Percentiles rank a stretch among this genome's conserved stretches.
Evolutionary conservation across 179 eudicot genomes (phyloP).

Genomic region (Drosera spatulata): DNA sequence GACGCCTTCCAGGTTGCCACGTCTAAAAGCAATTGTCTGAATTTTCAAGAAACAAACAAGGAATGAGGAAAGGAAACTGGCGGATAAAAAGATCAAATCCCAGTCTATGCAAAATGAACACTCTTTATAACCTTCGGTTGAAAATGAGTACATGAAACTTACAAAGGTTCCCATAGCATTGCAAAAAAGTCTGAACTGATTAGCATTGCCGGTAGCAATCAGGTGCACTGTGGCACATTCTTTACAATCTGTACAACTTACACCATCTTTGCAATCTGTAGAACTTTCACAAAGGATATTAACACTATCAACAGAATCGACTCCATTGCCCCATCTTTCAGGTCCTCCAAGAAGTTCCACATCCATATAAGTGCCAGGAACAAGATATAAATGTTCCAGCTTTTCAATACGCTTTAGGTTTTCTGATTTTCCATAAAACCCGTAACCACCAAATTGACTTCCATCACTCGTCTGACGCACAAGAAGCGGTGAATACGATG

Average conservation of each 20-base stretch:
- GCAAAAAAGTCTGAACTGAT: slow-evolving; percentile 56
- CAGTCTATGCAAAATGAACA: background rate
- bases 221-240: slow-evolving; percentile 32
- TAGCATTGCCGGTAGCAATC: slow-evolving; percentile 19
- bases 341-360: slow-evolving; percentile 83
- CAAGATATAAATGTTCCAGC: slow-evolving; percentile 50
- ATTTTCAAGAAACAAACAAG: slow-evolving; percentile 6
- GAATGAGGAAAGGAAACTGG: slow-evolving; percentile 2
- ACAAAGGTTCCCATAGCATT: slow-evolving; percentile 48
- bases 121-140: background rate
- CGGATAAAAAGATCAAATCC: slow-evolving; percentile 1
- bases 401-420: slow-evolving; percentile 20
- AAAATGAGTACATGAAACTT: slow-evolving; percentile 13
- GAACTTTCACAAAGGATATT: slow-evolving; percentile 30
- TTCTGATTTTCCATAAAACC: slow-evolving; percentile 43
- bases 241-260: no score
- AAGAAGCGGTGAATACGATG: slow-evolving; percentile 57
- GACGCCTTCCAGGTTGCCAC: slow-evolving; percentile 79
- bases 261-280: slow-evolving; percentile 21
- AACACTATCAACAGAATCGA: slow-evolving; percentile 51
- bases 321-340: slow-evolving; percentile 63
- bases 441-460: slow-evolving; percentile 84
- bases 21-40: slow-evolving; percentile 61
- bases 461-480: slow-evolving; percentile 76
- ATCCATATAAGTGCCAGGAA: slow-evolving; percentile 60